These are phyloP conservation scores for Lipomyces orientalis DNA, from an alignment of 805 yeast genomes.

Conservation along the genomic window DNA sequence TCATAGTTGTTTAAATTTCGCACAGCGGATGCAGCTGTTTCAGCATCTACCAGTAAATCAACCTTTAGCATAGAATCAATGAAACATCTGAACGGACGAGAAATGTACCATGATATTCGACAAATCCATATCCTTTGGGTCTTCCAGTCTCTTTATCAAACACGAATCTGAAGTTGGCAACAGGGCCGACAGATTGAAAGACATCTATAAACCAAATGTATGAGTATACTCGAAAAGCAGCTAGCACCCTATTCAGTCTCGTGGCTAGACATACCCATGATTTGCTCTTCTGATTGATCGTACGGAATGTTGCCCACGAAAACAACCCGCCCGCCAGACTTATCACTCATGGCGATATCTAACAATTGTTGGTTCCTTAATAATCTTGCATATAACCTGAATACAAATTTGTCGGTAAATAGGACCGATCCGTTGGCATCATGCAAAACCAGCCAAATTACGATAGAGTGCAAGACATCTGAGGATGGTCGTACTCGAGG, in stretches of 20 bases:
- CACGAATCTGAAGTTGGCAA: constrained; percentile 70
- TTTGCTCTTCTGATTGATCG: constrained; percentile 92
- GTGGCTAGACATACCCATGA: constrained; percentile 47
- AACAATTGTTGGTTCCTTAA: constrained; percentile 17
- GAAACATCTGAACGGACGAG: background rate
- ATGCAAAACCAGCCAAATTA: too few relatives aligned
- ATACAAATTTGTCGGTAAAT: background rate
- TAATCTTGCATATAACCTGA: background rate
- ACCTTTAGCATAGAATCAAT: background rate
- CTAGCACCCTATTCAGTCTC: background rate
- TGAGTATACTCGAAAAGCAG: constrained; percentile 1
- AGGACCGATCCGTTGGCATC: background rate
- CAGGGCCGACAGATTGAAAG: constrained; percentile 88
- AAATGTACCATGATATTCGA: constrained; percentile 67
- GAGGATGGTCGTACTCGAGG: too few relatives aligned
- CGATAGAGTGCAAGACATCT: background rate
- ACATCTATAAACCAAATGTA: constrained; percentile 53
- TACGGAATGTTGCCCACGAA: constrained; percentile 83
- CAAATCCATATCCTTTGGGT: constrained; percentile 88
- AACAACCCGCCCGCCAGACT: constrained; percentile 24
- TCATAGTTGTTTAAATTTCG: constrained; percentile 81
- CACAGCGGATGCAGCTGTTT: constrained; percentile 89
- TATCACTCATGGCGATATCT: constrained; percentile 24
- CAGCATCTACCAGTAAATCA: constrained; percentile 53
- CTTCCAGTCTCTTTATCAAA: constrained; percentile 89